These are phyloP conservation scores for Starmera amethionina DNA, from an alignment of 805 yeast species.

Conservation along the genomic window DNA sequence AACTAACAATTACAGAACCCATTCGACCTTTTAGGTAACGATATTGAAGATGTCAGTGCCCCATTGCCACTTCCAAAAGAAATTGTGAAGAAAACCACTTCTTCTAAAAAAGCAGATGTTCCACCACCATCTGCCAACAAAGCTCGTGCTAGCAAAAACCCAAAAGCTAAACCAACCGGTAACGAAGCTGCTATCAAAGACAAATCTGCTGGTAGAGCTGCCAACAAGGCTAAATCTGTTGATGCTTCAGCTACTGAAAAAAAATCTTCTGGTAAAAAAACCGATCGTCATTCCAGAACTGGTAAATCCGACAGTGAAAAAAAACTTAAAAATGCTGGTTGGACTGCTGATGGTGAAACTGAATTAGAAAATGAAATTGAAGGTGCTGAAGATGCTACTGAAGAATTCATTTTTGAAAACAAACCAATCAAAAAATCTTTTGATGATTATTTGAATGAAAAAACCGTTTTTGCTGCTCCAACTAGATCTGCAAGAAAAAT, in stretches of 20 bases:
- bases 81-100: conserved; percentile 70
- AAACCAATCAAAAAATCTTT: conserved; percentile 58
- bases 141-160: conserved; percentile 61
- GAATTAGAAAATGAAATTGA: conserved; percentile 62
- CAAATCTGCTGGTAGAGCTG: conserved; percentile 60
- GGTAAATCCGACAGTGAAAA: conserved; percentile 79
- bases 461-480: conserved; percentile 45
- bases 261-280: conserved; percentile 34
- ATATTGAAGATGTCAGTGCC: conserved; percentile 69
- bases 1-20: conserved; percentile 44
- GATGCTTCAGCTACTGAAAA: conserved; percentile 48
- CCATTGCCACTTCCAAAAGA: conserved; percentile 52
- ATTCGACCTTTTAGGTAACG: conserved; percentile 77
- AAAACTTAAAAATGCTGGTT: conserved; percentile 67
- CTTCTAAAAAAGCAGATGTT: conserved; percentile 79
- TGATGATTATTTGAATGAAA: conserved; percentile 78
- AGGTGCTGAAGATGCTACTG: conserved; percentile 40
- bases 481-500: conserved; percentile 27
- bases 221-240: conserved; percentile 38
- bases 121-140: conserved; percentile 79
- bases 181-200: conserved; percentile 81
- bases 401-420: conserved; percentile 34
- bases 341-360: conserved; percentile 74
- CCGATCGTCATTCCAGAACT: conserved; percentile 82
- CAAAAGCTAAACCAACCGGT: conserved; percentile 59